Percentiles rank a stretch among this genome's conserved stretches.
phyloP scores from a whole-genome alignment of 116 monocot species.

The Thalassia testudinum region DNA sequence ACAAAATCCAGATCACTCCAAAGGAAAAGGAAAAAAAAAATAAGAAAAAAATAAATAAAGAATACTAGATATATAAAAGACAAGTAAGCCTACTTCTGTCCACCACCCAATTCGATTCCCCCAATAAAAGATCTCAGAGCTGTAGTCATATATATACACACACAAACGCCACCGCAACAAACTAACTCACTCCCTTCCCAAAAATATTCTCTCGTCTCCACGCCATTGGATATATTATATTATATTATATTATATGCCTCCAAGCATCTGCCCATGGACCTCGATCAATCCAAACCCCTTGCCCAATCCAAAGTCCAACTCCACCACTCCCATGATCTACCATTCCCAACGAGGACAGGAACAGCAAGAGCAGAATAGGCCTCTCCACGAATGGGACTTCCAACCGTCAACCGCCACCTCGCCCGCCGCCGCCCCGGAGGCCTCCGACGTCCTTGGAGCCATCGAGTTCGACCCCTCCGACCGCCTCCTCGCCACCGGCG shows the following conservation, averaged over 20 bases:
- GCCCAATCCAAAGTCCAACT: background rate
- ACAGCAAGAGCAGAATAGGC: conserved; percentile 1
- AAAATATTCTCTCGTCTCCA: no score
- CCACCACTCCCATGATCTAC: background rate
- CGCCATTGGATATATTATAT: no score
- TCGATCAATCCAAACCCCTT: background rate
- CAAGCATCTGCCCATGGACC: background rate
- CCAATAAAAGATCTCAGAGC: background rate
- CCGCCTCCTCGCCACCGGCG: conserved; percentile 59
- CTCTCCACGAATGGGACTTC: conserved; percentile 57
- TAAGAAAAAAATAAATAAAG: no score
- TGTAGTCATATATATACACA: no score
- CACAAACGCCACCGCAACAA: no score
- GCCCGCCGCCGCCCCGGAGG: background rate
- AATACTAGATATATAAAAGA: no score
- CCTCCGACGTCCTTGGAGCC: conserved; percentile 49
- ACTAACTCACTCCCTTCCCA: no score
- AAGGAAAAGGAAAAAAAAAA: no score
- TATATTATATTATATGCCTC: background rate
- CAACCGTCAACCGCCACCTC: conserved; percentile 22
- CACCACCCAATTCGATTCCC: background rate
- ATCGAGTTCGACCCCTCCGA: conserved; percentile 46
- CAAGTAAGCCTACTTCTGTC: background rate
- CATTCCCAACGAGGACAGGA: background rate
- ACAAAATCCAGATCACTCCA: no score